phyloP scores from a whole-genome alignment of 2,329 filamentous ascomycete species.

The Pyrenochaeta sp. region DNA sequence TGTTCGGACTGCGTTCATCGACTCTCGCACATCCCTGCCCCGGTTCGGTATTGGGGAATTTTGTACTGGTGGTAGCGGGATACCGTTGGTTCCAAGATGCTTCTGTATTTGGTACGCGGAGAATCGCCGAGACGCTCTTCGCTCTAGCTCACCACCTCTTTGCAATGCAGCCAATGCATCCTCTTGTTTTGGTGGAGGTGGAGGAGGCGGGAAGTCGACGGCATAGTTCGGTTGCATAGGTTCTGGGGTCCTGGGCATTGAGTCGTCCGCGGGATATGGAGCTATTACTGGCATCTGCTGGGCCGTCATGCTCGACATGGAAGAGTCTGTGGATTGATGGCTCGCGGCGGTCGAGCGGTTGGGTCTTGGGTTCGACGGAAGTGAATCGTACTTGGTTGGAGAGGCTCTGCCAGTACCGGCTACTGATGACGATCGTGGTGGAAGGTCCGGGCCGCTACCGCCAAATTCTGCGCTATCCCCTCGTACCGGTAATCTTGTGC shows the following conservation, averaged over 20 bases:
- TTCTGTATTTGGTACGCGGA: constrained; percentile 98
- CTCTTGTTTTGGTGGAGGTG: constrained; percentile 82
- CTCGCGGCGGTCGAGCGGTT: constrained; percentile 46
- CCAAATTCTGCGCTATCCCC: constrained; percentile 52
- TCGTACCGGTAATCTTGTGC: constrained; percentile 52
- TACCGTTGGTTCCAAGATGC: constrained; percentile 84
- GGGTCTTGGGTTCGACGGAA: constrained; percentile 44
- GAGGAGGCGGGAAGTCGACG: constrained; percentile 73
- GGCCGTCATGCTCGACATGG: constrained; percentile 76
- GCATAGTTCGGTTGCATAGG: constrained; percentile 53
- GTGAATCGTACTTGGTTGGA: constrained; percentile 53
- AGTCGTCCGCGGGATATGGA: constrained; percentile 72
- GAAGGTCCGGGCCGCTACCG: constrained; percentile 52
- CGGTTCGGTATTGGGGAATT: constrained; percentile 85
- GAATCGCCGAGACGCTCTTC: constrained; percentile 90
- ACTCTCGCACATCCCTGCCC: constrained; percentile 84
- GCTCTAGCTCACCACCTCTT: constrained; percentile 88
- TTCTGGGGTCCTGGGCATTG: constrained; percentile 52
- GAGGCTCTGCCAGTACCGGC: constrained; percentile 54
- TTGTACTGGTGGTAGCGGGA: constrained; percentile 81
- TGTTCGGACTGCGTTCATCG: constrained; percentile 75
- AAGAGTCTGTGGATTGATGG: constrained; percentile 58
- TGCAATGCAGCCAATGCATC: constrained; percentile 92
- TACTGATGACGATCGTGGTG: constrained; percentile 58
- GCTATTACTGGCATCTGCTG: constrained; percentile 79